Evolutionary conservation across 1,284 basidiomycete genomes (phyloP).

Genomic region (Abortiporus biennis): DNA sequence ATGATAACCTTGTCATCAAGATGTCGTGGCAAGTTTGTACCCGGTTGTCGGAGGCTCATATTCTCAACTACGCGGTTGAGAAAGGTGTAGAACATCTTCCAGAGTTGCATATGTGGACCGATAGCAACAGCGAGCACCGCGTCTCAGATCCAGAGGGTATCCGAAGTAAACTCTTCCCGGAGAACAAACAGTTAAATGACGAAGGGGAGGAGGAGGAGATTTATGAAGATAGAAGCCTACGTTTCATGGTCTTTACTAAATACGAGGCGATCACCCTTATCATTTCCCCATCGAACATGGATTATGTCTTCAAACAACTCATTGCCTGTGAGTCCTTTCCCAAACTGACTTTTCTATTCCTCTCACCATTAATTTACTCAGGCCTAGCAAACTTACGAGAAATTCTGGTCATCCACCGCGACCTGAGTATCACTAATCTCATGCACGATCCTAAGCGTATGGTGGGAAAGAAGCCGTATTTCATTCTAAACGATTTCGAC

Average conservation of each 20-base stretch:
- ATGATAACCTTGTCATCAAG: neutral
- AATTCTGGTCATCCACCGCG: constrained; percentile 9
- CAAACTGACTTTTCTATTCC: neutral
- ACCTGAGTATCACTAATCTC: constrained; percentile 11
- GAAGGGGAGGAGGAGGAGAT: no score
- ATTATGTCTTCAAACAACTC: constrained; percentile 6
- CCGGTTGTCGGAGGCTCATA: neutral
- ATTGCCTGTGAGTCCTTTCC: constrained; percentile 8
- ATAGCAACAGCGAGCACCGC: neutral
- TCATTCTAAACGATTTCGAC: constrained; percentile 12
- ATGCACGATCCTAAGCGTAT: constrained; percentile 5
- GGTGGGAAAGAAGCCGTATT: neutral
- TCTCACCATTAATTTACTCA: neutral
- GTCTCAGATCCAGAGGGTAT: constrained; percentile 2
- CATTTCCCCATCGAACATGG: constrained; percentile 6
- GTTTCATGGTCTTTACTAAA: constrained; percentile 5
- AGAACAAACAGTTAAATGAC: neutral
- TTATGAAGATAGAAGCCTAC: constrained; percentile 7
- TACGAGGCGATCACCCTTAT: constrained; percentile 5
- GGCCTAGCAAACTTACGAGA: constrained; percentile 8
- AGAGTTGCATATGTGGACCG: constrained; percentile 1
- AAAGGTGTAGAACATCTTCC: constrained; percentile 7
- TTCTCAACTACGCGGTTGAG: neutral
- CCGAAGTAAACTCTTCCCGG: neutral
- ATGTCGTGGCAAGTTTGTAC: neutral